These are phyloP conservation scores for Russula olivacea DNA, from an alignment of 768 basidiomycete species.

Conservation along the genomic window DNA sequence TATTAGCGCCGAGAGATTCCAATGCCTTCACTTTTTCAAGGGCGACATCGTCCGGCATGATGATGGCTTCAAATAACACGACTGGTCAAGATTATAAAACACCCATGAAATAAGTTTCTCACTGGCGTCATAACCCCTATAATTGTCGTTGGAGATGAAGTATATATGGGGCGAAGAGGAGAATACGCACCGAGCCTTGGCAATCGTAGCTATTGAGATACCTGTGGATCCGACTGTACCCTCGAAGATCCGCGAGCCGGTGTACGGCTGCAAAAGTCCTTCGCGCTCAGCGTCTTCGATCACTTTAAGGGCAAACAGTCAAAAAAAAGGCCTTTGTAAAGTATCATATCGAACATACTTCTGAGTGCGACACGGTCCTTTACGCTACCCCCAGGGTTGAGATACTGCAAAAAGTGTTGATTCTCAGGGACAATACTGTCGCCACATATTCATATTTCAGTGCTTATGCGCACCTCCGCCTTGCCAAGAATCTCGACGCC, in stretches of 20 bases:
- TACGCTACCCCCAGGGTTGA: conserved; percentile 96
- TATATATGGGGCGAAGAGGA: neutral
- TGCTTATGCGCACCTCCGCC: conserved; percentile 60
- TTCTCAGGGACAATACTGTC: conserved; percentile 1
- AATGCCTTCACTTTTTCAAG: conserved; percentile 87
- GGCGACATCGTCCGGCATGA: conserved; percentile 86
- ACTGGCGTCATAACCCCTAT: conserved; percentile 87
- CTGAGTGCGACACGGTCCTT: conserved; percentile 95
- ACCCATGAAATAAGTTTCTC: conserved; percentile 29
- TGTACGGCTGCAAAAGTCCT: conserved; percentile 78
- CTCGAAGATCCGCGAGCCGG: conserved; percentile 91
- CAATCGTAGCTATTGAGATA: conserved; percentile 93
- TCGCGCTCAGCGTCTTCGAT: conserved; percentile 87
- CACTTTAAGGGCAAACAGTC: conserved; percentile 44
- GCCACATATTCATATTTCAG: neutral
- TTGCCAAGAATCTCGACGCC: conserved; percentile 95
- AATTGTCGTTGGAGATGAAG: neutral
- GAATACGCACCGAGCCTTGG: conserved; percentile 63
- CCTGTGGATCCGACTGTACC: conserved; percentile 96
- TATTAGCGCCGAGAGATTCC: conserved; percentile 77
- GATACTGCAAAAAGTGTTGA: conserved; percentile 48
- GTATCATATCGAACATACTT: conserved; percentile 44
- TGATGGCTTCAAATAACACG: conserved; percentile 52
- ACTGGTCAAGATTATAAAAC: neutral
- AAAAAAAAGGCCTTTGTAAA: neutral